phyloP scores from a whole-genome alignment of 2,329 filamentous ascomycete genomes.

The Elsinoe necatrix region DNA sequence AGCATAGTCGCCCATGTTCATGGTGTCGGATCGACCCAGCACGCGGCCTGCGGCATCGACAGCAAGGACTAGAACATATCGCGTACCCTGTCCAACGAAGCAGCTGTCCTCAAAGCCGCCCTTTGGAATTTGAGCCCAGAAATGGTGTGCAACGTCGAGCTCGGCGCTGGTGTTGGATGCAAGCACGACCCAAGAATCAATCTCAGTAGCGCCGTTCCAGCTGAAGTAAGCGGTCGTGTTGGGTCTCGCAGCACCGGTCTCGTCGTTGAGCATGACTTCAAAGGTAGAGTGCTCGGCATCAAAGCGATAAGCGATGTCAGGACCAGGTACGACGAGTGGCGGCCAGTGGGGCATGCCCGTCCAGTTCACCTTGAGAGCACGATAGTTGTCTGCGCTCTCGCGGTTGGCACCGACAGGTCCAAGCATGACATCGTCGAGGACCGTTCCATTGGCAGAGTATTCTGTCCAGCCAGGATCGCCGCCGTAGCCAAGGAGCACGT shows the following conservation, averaged over 20 bases:
- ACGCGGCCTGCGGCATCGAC: background rate
- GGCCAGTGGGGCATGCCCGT: background rate
- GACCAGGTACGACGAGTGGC: background rate
- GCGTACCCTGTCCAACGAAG: background rate
- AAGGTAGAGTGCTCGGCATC: background rate
- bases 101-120: conserved; percentile 1
- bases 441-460: conserved; percentile 36
- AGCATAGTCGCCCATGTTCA: background rate
- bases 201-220: conserved; percentile 20
- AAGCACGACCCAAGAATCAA: conserved; percentile 17
- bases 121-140: conserved; percentile 5
- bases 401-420: conserved; percentile 17
- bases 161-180: conserved; percentile 16
- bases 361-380: conserved; percentile 9
- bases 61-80: background rate
- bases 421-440: conserved; percentile 46
- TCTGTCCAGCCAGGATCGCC: conserved; percentile 32
- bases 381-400: conserved; percentile 5
- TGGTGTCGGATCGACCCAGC: background rate
- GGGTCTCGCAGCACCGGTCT: background rate
- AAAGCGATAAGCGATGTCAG: background rate
- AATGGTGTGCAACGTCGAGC: background rate
- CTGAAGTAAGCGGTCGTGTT: conserved; percentile 17
- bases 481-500: conserved; percentile 50
- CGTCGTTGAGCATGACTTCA: background rate